Percentiles rank a stretch among this genome's conserved stretches.
Conservation (phyloP, 495 filamentous ascomycete species). For the Friedmanniomyces simplex region DNA sequence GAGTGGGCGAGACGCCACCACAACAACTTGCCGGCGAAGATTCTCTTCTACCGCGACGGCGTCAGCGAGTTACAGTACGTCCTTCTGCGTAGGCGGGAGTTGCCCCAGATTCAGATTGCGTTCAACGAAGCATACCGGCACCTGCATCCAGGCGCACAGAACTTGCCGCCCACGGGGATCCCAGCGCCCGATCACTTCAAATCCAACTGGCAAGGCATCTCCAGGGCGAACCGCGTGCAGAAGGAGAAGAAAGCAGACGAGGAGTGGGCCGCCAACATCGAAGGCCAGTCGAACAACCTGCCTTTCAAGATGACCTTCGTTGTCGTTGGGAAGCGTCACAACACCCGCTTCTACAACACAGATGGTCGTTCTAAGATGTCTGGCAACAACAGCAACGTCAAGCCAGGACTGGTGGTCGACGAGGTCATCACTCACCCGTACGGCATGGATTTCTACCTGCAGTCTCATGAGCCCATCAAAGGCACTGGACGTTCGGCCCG, state of each 20-base stretch:
- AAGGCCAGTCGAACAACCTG: neutral
- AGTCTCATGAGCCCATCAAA: conserved; percentile 18
- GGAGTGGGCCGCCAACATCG: neutral
- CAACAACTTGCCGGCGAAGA: neutral
- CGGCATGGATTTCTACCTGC: conserved; percentile 22
- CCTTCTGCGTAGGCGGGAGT: neutral
- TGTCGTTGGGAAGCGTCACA: conserved; percentile 23
- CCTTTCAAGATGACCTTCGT: conserved; percentile 10
- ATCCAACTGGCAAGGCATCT: neutral
- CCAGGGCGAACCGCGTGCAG: neutral
- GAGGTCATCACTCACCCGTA: conserved; percentile 12
- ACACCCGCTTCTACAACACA: conserved; percentile 21
- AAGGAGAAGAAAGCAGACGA: neutral
- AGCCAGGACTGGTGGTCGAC: conserved; percentile 18
- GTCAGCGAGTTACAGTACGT: conserved; percentile 18
- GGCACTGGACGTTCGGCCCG: conserved; percentile 21
- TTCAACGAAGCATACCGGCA: neutral
- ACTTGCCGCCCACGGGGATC: neutral
- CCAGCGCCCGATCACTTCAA: neutral
- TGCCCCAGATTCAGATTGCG: conserved; percentile 4
- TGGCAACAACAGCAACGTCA: conserved; percentile 2
- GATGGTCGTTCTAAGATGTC: neutral
- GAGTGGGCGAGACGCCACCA: neutral
- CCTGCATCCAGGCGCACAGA: neutral
- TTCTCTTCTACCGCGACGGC: conserved; percentile 20